Base-by-base conservation (phyloP, 2,329 filamentous ascomycete genomes). In the Elsinoe ampelina region DNA sequence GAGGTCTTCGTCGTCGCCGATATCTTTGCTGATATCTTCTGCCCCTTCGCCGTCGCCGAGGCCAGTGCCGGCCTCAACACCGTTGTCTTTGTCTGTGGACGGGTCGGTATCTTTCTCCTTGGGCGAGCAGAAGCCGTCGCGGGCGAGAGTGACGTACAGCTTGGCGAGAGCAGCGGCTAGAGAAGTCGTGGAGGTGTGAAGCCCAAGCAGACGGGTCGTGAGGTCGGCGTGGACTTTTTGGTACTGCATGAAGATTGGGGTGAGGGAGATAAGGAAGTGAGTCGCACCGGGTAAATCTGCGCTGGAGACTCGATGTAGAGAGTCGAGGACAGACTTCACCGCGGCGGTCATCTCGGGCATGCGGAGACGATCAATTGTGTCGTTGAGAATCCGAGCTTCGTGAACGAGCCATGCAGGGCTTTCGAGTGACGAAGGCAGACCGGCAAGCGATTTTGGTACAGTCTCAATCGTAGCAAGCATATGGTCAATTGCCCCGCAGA, bases 11-110 rank as follows among this genome's bases (percentile, higher is more conserved):
- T 98, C 92, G 13, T 92, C 86, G 61, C 88, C 83, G 47, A 98
- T 86, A 66, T 98, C 93, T 68, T 98, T 97, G 72, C 91, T 97
- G 62, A 98, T 97, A 70, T 98, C 92, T 68, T 98, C 91, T 3
- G 87, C 91, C 15, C 92, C 95, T 70, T 96, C 88, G 10, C 93
- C 95, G 45, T 96, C 93, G 17, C 93, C 95, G 20, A 98, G 82
- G 34, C 93, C 95, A 10, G 91, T 97, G 13, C 95, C 95, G 36
- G 83, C 84, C 71, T 98, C 92, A 30, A 96, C 77, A 64, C 95
- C 87, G 11, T 91, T 88, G 20, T 82, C 80, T 58, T 66, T 59
- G 20, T 65, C 57, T 17, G 66, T 59, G 0, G 66, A 58, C 19
- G 60, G 68, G 13, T 62, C 61, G 15, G 61, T 51, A 2, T 83